Evolutionary conservation across 1,284 basidiomycete species (phyloP), one percentile per base, ranked within the genome.

Genomic region (Ustilago hordei): DNA sequence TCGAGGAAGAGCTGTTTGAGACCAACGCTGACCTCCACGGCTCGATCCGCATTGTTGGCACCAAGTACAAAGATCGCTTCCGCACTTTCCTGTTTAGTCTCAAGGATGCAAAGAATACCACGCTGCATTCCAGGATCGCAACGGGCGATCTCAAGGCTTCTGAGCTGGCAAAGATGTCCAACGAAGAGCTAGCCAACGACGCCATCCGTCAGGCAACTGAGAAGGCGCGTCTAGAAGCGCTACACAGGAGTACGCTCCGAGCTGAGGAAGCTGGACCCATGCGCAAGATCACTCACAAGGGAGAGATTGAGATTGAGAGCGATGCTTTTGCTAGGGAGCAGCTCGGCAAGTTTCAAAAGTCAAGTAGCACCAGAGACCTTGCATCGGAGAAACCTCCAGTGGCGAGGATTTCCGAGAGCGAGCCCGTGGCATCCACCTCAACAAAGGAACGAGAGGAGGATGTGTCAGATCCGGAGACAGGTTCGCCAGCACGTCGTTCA

Each of bases 251-350:
- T 47, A 80, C 84, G 28, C 60, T 85, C 28, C 71, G 70, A 19
- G 62, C 83, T 47, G 77, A 83, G 31, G 64, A 64, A 28, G 76
- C 58, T 11, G 81, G 79, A 2, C 81, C 82, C 4, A 54, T 81
- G 52, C 76, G 84, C 58, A 86, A 86, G 71, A 81, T 86, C 55
- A 86, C 84, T n/a, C 84, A 86, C 74, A 86, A 86, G 63, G 84
- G 84, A 61, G 84, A 86, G 73, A 71, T 84, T 36, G 82, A 85
- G 68, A 81, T 86, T 57, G 84, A 86, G 60, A 75, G 67, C 56
- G 83, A 84, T 41, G 48, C 64, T 3, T 41, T 57, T 23, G 41
- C 56, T 32, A 64, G 64, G 31, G 75, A 80, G 34, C 65, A 71
- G 52, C 47, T 58, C 23, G 56, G 60, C 55, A 71, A 70, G 43